Conservation (phyloP, 768 basidiomycete species). For the Mycena indigotica region DNA sequence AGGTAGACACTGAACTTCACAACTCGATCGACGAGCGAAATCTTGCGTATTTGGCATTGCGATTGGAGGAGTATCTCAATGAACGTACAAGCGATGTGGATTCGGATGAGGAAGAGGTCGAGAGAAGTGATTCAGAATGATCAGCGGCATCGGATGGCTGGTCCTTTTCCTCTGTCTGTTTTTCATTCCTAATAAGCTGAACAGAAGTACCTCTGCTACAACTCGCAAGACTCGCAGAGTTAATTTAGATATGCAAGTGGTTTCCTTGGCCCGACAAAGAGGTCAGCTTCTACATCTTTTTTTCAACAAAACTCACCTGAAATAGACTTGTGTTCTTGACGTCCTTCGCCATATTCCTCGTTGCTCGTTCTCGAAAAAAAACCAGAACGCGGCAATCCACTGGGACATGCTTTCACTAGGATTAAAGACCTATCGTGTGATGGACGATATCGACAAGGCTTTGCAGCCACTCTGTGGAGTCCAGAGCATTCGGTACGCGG, state of each 20-base stretch:
- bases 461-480: conserved; percentile 25
- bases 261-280: background rate
- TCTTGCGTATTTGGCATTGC: background rate
- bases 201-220: background rate
- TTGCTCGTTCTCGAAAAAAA: background rate
- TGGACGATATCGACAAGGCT: conserved; percentile 19
- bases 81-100: background rate
- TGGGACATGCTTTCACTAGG: conserved; percentile 18
- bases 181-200: no score
- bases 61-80: background rate
- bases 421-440: conserved; percentile 5
- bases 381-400: conserved; percentile 13
- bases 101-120: background rate
- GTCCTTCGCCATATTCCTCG: background rate
- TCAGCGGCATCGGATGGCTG: background rate
- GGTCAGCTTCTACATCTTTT: background rate
- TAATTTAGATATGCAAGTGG: background rate
- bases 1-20: background rate
- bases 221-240: background rate
- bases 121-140: background rate
- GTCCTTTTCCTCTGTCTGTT: background rate
- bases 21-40: background rate
- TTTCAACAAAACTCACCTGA: background rate
- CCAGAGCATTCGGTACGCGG: conserved; percentile 22
- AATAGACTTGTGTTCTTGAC: background rate